Evolutionary conservation across 371 early-diverging fungal genomes (phyloP), one percentile per base, ranked within the genome.

Genomic region (Dichotomocladium elegans): DNA sequence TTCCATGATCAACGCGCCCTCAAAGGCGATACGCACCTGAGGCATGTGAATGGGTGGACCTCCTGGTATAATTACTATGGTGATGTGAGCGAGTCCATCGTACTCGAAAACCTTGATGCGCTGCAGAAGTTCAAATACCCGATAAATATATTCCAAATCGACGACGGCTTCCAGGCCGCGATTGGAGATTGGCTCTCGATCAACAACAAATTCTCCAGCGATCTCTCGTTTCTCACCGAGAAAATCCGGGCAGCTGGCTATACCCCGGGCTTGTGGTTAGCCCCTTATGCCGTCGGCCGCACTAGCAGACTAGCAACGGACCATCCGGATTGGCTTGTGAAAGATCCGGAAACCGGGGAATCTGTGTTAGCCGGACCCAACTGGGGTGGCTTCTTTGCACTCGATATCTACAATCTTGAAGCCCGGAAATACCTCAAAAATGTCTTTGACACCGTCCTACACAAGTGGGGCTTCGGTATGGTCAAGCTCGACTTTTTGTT

Each of bases 31-130:
- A 60, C 55, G 17, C 49, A 31, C 11, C n/a, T 31, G 2, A 8
- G 49, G 26, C 49, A 48, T 25, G 72, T 77, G 25, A 73, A 70
- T 27, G 83, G 83, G 7, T 83, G 81, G 80, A 83, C 81, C 3
- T 78, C 80, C 1, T 83, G 83, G 82, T 83, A 83, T 27, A 66
- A 68, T 30, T 77, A 80, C 26, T 79, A 83, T 41, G 83, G 75
- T 12, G 77, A 78, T 53, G 79, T 83, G 21, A 78, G 66, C 37
- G 79, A 83, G 41, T 46, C 56, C 1, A 66, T 80, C 31, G 62
- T 80, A 5, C 47, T 71, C 11, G 65, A 77, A 25, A 80, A 83
- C 25, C 51, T 83, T 5, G 56, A 60, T 2, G 73, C 78, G 6
- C 55, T 74, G 5, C 48, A 66, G 24, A 46, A 66, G 2, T 47